These are phyloP conservation scores for Heracleum sosnowskyi DNA, from an alignment of 129 eudicot species.

Conservation along the genomic window DNA sequence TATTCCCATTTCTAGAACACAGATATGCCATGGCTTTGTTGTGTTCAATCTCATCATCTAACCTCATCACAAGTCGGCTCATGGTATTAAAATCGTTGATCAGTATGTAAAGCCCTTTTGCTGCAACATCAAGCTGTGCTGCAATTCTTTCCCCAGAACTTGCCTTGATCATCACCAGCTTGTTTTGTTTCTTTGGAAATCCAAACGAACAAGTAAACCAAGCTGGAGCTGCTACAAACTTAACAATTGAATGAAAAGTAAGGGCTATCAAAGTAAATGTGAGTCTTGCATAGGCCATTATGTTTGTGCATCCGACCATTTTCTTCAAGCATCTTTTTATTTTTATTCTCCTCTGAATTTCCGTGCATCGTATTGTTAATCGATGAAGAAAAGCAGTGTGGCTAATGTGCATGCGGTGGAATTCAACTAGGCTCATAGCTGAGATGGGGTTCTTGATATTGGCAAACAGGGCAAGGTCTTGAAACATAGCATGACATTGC, in stretches of 20 bases:
- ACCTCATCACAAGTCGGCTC: conserved; percentile 50
- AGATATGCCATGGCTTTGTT: conserved; percentile 37
- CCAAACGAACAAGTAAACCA: conserved; percentile 22
- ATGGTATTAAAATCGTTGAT: conserved; percentile 74
- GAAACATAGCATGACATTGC: conserved; percentile 6
- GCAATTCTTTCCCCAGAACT: conserved; percentile 19
- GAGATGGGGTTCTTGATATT: conserved; percentile 39
- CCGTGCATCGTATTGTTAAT: conserved; percentile 31
- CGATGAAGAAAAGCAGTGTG: conserved; percentile 24
- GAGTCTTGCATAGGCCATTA: conserved; percentile 28
- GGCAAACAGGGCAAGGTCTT: conserved; percentile 44
- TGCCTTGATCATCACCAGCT: background rate
- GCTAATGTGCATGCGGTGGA: conserved; percentile 26
- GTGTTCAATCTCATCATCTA: conserved; percentile 58
- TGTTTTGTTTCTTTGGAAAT: conserved; percentile 18
- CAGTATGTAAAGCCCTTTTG: conserved; percentile 59
- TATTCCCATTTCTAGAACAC: conserved; percentile 34
- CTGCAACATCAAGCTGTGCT: conserved; percentile 63
- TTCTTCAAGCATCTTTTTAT: conserved; percentile 22
- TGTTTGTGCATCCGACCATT: conserved; percentile 17
- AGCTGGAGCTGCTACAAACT: conserved; percentile 39
- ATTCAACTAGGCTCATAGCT: conserved; percentile 21
- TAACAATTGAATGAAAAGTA: conserved; percentile 37
- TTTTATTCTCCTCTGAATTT: conserved; percentile 30
- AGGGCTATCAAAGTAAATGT: conserved; percentile 38